phyloP scores from a whole-genome alignment of 352 stramenopile genomes.

The Pythium aphanidermatum region DNA sequence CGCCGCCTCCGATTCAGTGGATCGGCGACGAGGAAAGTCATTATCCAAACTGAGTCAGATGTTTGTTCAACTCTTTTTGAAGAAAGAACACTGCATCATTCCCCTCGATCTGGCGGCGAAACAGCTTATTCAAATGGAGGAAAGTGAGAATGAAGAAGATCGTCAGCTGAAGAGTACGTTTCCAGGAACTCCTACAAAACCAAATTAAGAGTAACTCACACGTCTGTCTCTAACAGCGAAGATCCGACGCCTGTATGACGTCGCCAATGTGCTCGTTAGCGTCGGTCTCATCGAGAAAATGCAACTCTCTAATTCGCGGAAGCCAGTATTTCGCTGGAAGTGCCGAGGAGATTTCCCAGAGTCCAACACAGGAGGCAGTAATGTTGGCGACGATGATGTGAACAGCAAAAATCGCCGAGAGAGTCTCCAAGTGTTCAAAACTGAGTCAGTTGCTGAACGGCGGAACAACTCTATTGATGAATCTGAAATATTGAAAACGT shows the following conservation, averaged over 20 bases:
- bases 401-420: neutral
- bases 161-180: constrained; percentile 75
- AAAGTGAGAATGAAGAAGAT: constrained; percentile 68
- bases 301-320: constrained; percentile 73
- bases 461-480: constrained; percentile 6
- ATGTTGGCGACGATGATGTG: constrained; percentile 9
- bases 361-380: neutral
- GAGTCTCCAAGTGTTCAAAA: constrained; percentile 12
- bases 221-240: constrained; percentile 59
- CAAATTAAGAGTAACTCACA: too few relatives aligned
- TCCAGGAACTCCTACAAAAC: too few relatives aligned
- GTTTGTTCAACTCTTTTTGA: constrained; percentile 95
- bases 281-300: constrained; percentile 91
- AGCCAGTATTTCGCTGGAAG: constrained; percentile 83
- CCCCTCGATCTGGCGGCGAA: constrained; percentile 92
- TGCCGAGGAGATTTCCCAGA: constrained; percentile 11
- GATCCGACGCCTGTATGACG: constrained; percentile 95
- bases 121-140: constrained; percentile 88
- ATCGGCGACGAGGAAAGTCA: constrained; percentile 74
- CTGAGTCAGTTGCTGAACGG: constrained; percentile 12
- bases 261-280: constrained; percentile 94
- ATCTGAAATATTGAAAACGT: constrained; percentile 27
- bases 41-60: constrained; percentile 92
- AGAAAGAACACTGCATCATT: constrained; percentile 88
- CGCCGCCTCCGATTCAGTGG: constrained; percentile 6